Conservation (phyloP, 2,329 filamentous ascomycete genomes). For the Akanthomyces uredinophilus region DNA sequence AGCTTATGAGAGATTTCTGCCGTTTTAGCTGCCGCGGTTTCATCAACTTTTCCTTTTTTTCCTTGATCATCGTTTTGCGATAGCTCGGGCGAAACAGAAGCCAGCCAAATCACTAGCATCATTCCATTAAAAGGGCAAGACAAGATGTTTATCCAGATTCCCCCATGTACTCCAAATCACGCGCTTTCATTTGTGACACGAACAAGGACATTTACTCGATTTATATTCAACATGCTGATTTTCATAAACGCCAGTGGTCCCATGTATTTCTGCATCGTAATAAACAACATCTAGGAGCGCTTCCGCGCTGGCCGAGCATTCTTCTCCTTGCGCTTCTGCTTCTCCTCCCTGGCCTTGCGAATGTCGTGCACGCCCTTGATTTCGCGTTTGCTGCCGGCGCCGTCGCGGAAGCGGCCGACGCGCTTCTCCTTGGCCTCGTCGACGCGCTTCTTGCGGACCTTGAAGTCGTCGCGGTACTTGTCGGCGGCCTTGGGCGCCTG, state of each 20-base stretch:
- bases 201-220: background rate
- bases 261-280: background rate
- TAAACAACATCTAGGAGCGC: constrained; percentile 16
- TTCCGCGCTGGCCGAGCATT: constrained; percentile 76
- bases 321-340: constrained; percentile 76
- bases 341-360: constrained; percentile 70
- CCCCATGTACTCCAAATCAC: background rate
- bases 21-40: background rate
- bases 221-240: background rate
- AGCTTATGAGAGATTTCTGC: background rate
- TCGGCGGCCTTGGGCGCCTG: constrained; percentile 90
- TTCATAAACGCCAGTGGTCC: background rate
- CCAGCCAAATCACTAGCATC: background rate
- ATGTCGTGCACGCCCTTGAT: constrained; percentile 80
- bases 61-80: background rate
- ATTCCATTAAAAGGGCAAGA: background rate
- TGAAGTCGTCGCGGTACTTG: constrained; percentile 85
- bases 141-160: background rate
- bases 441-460: constrained; percentile 84
- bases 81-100: background rate
- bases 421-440: constrained; percentile 82
- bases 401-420: constrained; percentile 67
- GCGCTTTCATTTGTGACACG: background rate
- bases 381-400: constrained; percentile 68
- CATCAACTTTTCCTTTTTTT: background rate